These are phyloP conservation scores for Globisporangium yorkense DNA, from an alignment of 352 stramenopile genomes.

Conservation along the genomic window DNA sequence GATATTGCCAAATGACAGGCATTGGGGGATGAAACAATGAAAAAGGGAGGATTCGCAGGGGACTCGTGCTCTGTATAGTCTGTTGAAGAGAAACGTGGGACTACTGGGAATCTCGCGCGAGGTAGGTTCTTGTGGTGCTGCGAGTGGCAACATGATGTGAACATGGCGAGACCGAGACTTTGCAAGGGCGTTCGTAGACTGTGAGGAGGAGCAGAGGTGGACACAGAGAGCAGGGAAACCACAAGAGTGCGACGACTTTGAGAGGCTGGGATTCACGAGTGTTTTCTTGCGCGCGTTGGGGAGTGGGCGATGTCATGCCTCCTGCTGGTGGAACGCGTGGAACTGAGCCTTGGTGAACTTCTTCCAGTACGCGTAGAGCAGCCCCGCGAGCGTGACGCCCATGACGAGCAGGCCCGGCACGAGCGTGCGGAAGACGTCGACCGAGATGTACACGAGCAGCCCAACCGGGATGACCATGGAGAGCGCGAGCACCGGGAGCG, in stretches of 20 bases:
- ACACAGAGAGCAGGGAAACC: no score
- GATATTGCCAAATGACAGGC: background rate
- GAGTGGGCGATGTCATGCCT: conserved; percentile 11
- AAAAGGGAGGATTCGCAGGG: background rate
- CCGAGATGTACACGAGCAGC: conserved; percentile 38
- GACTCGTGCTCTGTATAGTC: background rate
- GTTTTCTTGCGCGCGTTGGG: background rate
- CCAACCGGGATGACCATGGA: conserved; percentile 25
- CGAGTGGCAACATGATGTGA: no score
- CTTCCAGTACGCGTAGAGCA: conserved; percentile 33
- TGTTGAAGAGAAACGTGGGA: background rate
- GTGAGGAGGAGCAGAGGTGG: no score
- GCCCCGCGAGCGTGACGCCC: conserved; percentile 25
- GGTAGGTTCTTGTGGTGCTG: no score
- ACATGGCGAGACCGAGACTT: no score
- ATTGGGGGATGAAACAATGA: background rate
- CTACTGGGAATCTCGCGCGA: background rate
- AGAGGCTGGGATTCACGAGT: no score
- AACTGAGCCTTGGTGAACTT: conserved; percentile 46
- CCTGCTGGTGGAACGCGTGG: conserved; percentile 10
- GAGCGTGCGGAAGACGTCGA: conserved; percentile 40
- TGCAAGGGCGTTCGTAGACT: no score
- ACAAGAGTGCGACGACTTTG: no score
- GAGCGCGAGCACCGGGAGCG: conserved; percentile 20
- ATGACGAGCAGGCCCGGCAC: conserved; percentile 33